A percentile compares a stretch with the other conserved stretches of the same genome.
These are phyloP conservation scores for Kwoniella dejecticola DNA, from an alignment of 768 basidiomycete genomes.

Conservation along the genomic window DNA sequence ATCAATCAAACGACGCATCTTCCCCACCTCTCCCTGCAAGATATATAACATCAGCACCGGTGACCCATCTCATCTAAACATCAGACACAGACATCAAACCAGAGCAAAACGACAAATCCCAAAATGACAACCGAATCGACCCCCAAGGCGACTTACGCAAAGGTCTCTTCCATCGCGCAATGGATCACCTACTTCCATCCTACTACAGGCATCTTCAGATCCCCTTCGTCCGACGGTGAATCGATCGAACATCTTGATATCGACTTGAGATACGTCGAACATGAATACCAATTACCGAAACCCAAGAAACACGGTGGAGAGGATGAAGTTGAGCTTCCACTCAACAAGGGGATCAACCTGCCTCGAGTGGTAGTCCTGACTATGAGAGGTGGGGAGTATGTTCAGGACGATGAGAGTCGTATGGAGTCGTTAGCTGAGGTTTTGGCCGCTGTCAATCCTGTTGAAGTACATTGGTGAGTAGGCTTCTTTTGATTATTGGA, in stretches of 20 bases:
- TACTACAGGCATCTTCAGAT: slow-evolving; percentile 35
- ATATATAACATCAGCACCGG: neutral
- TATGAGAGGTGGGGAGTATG: slow-evolving; percentile 45
- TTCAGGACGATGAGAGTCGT: slow-evolving; percentile 41
- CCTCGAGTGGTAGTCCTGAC: slow-evolving; percentile 37
- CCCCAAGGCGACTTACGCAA: slow-evolving; percentile 33
- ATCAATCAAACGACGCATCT: neutral
- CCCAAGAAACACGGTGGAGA: neutral
- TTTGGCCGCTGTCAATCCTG: slow-evolving; percentile 34
- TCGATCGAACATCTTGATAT: slow-evolving; percentile 50
- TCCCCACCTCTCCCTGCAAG: neutral
- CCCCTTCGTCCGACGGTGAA: slow-evolving; percentile 29
- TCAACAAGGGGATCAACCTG: slow-evolving; percentile 25
- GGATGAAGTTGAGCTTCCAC: neutral
- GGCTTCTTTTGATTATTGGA: neutral
- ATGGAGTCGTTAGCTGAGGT: slow-evolving; percentile 44
- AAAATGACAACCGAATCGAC: slow-evolving; percentile 17
- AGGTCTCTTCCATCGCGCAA: slow-evolving; percentile 35
- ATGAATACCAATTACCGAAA: slow-evolving; percentile 3
- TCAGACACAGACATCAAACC: neutral
- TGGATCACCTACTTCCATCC: slow-evolving; percentile 47
- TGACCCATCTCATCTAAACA: neutral
- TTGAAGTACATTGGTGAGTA: slow-evolving; percentile 48
- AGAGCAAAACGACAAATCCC: neutral
- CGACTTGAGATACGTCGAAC: slow-evolving; percentile 44